Percentiles rank a stretch among this genome's conserved stretches.
Evolutionary conservation across 768 basidiomycete species (phyloP).

Genomic region (Hypholoma sublateritium): DNA sequence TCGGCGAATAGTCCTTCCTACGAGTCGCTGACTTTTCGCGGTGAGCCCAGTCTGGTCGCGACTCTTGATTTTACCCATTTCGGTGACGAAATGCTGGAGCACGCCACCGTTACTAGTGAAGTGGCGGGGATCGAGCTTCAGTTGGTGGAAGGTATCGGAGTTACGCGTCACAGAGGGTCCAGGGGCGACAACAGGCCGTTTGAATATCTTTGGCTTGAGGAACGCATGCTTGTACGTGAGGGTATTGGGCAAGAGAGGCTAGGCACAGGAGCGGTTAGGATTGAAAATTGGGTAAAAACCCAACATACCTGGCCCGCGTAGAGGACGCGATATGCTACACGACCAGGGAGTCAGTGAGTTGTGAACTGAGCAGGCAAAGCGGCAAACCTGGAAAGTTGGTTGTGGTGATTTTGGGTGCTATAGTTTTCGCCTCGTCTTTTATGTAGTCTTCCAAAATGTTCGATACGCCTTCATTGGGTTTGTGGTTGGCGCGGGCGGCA

Average conservation of each 20-base stretch:
- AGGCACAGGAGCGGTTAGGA: neutral
- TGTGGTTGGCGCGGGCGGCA: neutral
- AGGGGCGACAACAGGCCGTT: constrained; percentile 53
- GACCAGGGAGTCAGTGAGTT: neutral
- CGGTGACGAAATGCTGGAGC: constrained; percentile 58
- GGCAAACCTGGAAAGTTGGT: neutral
- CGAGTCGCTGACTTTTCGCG: constrained; percentile 69
- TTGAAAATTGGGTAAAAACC: neutral
- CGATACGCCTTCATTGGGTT: neutral
- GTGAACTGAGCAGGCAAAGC: neutral
- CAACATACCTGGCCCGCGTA: constrained; percentile 12
- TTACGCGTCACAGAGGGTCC: constrained; percentile 49
- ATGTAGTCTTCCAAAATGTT: neutral
- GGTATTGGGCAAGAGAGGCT: neutral
- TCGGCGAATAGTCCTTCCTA: constrained; percentile 84
- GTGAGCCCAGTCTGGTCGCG: constrained; percentile 73
- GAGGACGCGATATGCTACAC: neutral
- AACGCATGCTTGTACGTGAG: neutral
- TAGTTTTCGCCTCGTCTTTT: neutral
- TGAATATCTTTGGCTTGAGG: constrained; percentile 5
- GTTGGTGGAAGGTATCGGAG: constrained; percentile 69
- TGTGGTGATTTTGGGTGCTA: neutral
- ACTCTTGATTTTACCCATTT: constrained; percentile 80
- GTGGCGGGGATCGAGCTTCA: constrained; percentile 71
- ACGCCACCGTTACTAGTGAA: constrained; percentile 62